Percentiles rank a stretch among this genome's conserved stretches.
Conservation (phyloP, 768 basidiomycete genomes). For the Psilocybe azurescens region DNA sequence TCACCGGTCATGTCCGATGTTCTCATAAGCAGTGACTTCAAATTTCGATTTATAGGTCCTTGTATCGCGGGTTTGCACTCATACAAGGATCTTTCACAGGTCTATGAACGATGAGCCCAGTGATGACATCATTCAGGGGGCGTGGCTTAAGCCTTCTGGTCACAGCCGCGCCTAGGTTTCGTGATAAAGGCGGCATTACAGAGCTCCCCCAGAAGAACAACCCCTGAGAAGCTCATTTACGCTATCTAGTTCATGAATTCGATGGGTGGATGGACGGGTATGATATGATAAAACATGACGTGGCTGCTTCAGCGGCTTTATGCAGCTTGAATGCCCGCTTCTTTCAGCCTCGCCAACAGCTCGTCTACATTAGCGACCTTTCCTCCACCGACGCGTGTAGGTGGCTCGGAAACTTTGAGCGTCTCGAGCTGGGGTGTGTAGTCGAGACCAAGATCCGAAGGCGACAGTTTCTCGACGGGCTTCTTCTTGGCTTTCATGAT, state of each 20-base stretch:
- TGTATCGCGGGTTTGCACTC: too few relatives aligned
- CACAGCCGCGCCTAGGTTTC: too few relatives aligned
- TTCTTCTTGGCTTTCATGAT: constrained; percentile 99
- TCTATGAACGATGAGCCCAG: too few relatives aligned
- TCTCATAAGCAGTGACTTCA: too few relatives aligned
- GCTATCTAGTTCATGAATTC: background rate
- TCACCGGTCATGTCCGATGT: too few relatives aligned
- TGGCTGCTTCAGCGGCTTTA: background rate
- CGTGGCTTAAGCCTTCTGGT: too few relatives aligned
- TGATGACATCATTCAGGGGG: too few relatives aligned
- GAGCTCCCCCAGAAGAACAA: too few relatives aligned
- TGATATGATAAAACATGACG: background rate
- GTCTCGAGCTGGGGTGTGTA: constrained; percentile 84
- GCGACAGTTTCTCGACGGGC: constrained; percentile 81
- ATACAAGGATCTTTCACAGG: too few relatives aligned
- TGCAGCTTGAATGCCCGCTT: constrained; percentile 64
- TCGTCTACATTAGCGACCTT: constrained; percentile 94
- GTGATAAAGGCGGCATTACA: too few relatives aligned
- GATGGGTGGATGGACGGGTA: background rate
- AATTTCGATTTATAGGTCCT: too few relatives aligned
- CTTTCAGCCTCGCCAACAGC: constrained; percentile 86
- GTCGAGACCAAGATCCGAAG: constrained; percentile 84
- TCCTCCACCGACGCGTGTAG: constrained; percentile 87
- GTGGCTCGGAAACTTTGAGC: constrained; percentile 88
- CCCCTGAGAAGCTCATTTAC: too few relatives aligned